Percentiles rank a stretch among this genome's conserved stretches.
These are phyloP conservation scores for Parastagonospora nodorum DNA, from an alignment of 2,329 filamentous ascomycete species.

Conservation along the genomic window DNA sequence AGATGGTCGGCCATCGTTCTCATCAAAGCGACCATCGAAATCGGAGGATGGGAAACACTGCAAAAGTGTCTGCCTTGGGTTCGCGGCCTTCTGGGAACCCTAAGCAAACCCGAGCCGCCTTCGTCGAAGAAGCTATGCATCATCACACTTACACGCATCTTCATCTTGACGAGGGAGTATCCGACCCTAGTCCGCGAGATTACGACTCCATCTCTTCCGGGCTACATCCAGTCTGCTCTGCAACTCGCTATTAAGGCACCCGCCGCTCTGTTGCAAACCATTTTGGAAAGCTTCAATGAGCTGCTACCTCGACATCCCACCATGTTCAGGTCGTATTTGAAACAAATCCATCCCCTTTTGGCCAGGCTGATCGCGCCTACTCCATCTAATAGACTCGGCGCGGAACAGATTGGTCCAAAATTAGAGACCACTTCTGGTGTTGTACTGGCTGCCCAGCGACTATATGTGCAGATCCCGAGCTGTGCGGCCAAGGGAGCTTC, in stretches of 20 bases:
- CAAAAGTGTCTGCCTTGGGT: conserved; percentile 77
- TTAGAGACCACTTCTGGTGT: conserved; percentile 57
- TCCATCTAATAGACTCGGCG: conserved; percentile 46
- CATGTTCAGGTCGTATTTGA: conserved; percentile 76
- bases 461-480: conserved; percentile 75
- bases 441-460: conserved; percentile 62
- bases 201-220: conserved; percentile 78
- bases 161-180: conserved; percentile 79
- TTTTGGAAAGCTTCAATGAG: conserved; percentile 72
- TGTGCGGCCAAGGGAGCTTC: conserved; percentile 81
- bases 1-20: conserved; percentile 79
- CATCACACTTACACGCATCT: conserved; percentile 80
- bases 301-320: conserved; percentile 82
- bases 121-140: conserved; percentile 78
- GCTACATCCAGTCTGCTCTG: conserved; percentile 75
- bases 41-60: conserved; percentile 82
- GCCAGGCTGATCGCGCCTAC: conserved; percentile 68
- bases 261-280: conserved; percentile 62
- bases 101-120: conserved; percentile 79
- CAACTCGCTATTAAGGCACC: conserved; percentile 55
- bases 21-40: conserved; percentile 80
- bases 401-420: conserved; percentile 41
- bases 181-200: conserved; percentile 86
- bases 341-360: conserved; percentile 68
- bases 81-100: conserved; percentile 71